Evolutionary conservation across 2,329 filamentous ascomycete species (phyloP), one percentile per base, ranked within the genome.

Genomic region (Fusarium setosum): DNA sequence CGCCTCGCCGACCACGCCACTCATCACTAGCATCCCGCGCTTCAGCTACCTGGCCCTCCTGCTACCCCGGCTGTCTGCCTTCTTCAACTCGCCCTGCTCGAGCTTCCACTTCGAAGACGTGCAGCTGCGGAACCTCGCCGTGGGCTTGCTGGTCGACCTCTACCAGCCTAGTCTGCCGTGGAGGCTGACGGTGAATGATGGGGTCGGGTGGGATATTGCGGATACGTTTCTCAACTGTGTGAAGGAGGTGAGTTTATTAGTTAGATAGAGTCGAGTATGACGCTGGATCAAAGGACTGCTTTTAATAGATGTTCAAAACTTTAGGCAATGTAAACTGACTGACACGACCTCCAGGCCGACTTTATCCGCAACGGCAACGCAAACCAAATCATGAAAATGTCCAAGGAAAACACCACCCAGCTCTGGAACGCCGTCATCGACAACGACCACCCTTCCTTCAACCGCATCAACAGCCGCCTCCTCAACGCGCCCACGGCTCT

Each of bases 331-430:
- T n/a, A 21, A 37, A 23, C 45, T n/a, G 7, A 24, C 65, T 68
- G 42, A 65, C 56, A 38, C 31, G n/a, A 15, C 32, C 34, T 47
- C 49, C 56, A 88, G 84, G 94, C 94, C 26, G 94, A 97, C 77
- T 97, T 94, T 69, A 83, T 97, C 49, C 88, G 94, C 50, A 95
- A 96, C 69, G 93, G 94, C 41, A 96, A 92, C 53, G 93, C 93
- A 15, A 94, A 95, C 75, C 90, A 92, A 61, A 94, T 97, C 73
- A 97, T 97, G 93, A 90, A 89, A 53, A 82, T 97, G 72, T 93
- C 91, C 61, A 94, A 94, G 75, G 89, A 92, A 42, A 90, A 97
- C 75, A 96, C 92, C 13, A 92, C 90, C 8, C 87, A 90, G 29
- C 83, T 97, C 31, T 97, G 94, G 93, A 86, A 90, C 67, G 86